Evolutionary conservation across 2,329 filamentous ascomycete genomes (phyloP).

Genomic region (Whalleya microplaca): DNA sequence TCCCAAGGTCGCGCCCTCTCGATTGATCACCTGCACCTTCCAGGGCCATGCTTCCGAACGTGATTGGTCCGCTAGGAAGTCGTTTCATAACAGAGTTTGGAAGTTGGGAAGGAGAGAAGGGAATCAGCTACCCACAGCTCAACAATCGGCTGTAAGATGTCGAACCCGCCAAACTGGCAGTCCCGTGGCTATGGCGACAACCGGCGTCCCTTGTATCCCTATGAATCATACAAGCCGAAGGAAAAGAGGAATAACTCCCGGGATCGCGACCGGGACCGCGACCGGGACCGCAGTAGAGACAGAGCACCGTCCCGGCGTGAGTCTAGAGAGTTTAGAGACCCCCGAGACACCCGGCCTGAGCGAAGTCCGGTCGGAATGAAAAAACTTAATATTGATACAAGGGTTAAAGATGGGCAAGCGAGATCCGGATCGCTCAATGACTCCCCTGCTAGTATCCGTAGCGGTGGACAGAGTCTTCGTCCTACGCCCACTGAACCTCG

Average conservation of each 20-base stretch:
- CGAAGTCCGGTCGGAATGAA: slow-evolving; percentile 9
- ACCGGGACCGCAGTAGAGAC: slow-evolving; percentile 27
- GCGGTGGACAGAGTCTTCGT: slow-evolving; percentile 6
- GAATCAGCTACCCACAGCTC: neutral
- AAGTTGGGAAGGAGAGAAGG: slow-evolving; percentile 1
- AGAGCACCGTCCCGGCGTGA: slow-evolving; percentile 17
- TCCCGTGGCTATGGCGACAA: slow-evolving; percentile 22
- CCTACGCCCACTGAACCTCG: slow-evolving; percentile 21
- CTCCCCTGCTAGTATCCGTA: slow-evolving; percentile 18
- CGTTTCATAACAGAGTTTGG: slow-evolving; percentile 14
- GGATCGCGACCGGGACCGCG: slow-evolving; percentile 18
- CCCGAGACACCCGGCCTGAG: neutral
- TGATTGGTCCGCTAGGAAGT: slow-evolving; percentile 17
- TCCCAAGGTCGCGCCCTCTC: neutral
- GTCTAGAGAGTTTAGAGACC: slow-evolving; percentile 12
- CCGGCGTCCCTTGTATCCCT: slow-evolving; percentile 13
- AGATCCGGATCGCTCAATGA: slow-evolving; percentile 6
- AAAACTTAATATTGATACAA: slow-evolving; percentile 23
- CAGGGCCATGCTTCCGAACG: slow-evolving; percentile 26
- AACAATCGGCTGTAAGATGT: slow-evolving; percentile 6
- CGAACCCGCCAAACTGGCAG: slow-evolving; percentile 9
- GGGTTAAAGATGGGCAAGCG: slow-evolving; percentile 6
- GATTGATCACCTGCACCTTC: neutral
- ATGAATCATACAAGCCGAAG: slow-evolving; percentile 12
- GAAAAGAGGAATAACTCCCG: slow-evolving; percentile 9